Evolutionary conservation across 768 basidiomycete species (phyloP).

Genomic region (Clitopilus passeckerianus): DNA sequence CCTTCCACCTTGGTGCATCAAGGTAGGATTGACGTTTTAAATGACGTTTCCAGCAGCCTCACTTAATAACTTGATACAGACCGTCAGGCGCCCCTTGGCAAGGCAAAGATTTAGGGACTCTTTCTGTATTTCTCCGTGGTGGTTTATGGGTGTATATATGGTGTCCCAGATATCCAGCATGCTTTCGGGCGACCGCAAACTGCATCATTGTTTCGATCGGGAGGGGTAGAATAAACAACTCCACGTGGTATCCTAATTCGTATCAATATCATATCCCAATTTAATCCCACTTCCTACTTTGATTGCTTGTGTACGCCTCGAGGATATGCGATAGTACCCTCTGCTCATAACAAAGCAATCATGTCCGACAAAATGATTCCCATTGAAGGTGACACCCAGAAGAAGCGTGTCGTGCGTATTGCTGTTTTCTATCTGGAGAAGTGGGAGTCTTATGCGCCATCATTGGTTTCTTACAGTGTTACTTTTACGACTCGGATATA

Average conservation of each 20-base stretch:
- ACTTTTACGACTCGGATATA: constrained; percentile 99
- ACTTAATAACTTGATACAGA: constrained; percentile 21
- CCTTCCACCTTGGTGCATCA: constrained; percentile 79
- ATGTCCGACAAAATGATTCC: constrained; percentile 54
- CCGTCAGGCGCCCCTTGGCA: constrained; percentile 56
- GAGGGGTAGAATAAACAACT: constrained; percentile 7
- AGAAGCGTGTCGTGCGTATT: constrained; percentile 81
- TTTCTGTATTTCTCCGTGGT: not conserved
- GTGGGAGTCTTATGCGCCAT: not conserved
- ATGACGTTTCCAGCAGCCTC: constrained; percentile 1
- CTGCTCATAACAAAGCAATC: not conserved
- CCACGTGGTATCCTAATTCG: constrained; percentile 3
- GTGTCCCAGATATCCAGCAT: not conserved
- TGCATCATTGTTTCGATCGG: not conserved
- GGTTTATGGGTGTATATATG: constrained; percentile 5
- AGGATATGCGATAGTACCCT: not conserved
- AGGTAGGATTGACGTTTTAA: constrained; percentile 30
- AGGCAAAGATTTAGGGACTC: constrained; percentile 47
- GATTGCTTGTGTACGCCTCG: not conserved
- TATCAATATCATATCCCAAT: not conserved
- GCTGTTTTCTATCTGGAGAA: constrained; percentile 4
- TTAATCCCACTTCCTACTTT: not conserved
- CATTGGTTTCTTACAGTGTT: constrained; percentile 56
- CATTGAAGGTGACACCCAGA: constrained; percentile 66
- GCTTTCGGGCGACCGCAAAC: too few species aligned